Evolutionary conservation across 257 asterid genomes (phyloP).

Genomic region (Ilex aquifolium): DNA sequence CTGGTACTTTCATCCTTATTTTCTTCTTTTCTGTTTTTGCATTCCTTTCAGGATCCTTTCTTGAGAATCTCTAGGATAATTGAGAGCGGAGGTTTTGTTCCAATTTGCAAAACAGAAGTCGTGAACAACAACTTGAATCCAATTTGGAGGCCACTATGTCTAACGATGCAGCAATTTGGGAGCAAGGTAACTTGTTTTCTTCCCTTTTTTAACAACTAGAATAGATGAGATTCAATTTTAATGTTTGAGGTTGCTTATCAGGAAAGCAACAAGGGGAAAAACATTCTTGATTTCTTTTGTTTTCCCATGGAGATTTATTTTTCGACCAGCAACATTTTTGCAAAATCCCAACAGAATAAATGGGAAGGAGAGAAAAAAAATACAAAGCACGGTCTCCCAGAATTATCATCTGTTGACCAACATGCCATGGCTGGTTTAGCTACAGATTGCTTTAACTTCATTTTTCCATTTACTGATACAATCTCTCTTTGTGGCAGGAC

Average conservation of each 20-base stretch:
- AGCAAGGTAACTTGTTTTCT: constrained; percentile 40
- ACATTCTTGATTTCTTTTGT: no score
- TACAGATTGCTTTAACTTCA: not conserved
- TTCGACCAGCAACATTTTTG: no score
- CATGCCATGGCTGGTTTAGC: not conserved
- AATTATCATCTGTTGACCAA: no score
- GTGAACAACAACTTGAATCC: constrained; percentile 79
- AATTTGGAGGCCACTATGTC: constrained; percentile 50
- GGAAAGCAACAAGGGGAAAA: no score
- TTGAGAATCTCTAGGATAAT: constrained; percentile 61
- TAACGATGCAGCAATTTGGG: constrained; percentile 46
- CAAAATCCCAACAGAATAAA: not conserved
- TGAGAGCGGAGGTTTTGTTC: constrained; percentile 54
- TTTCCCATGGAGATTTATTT: no score
- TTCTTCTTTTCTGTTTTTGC: constrained; percentile 5
- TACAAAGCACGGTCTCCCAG: not conserved
- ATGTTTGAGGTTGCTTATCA: no score
- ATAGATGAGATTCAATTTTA: not conserved
- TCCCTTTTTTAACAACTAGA: not conserved
- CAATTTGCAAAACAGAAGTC: constrained; percentile 74
- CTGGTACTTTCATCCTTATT: not conserved
- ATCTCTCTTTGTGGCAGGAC: constrained; percentile 40
- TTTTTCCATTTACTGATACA: constrained; percentile 5
- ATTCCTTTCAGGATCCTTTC: constrained; percentile 63
- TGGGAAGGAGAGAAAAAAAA: not conserved